phyloP scores from a whole-genome alignment of 2,329 filamentous ascomycete species.

The Sporothrix luriei region DNA sequence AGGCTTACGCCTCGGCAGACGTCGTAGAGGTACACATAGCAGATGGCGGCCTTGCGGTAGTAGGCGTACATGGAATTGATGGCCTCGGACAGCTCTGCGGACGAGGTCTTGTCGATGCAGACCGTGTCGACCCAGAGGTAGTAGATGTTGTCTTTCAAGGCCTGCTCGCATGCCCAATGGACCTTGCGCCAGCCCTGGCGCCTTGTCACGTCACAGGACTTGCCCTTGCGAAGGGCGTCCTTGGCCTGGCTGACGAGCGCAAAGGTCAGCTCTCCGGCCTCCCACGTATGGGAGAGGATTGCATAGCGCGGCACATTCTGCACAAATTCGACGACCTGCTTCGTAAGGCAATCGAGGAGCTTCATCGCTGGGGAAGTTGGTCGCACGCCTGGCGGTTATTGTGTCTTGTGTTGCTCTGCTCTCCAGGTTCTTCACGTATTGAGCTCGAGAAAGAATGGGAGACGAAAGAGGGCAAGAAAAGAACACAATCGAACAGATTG shows the following conservation, averaged over 20 bases:
- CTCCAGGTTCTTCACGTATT: neutral
- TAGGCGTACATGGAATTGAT: conserved; percentile 37
- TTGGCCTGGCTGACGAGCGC: neutral
- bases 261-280: conserved; percentile 25
- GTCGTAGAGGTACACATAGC: conserved; percentile 33
- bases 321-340: conserved; percentile 34
- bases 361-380: conserved; percentile 30
- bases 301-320: conserved; percentile 31
- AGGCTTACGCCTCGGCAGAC: neutral
- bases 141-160: neutral
- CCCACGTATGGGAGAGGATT: conserved; percentile 38
- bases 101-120: conserved; percentile 36
- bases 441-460: neutral
- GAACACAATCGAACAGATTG: neutral
- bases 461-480: neutral
- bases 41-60: conserved; percentile 31
- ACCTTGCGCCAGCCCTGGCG: conserved; percentile 30
- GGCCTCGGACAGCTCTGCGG: conserved; percentile 34
- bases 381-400: neutral
- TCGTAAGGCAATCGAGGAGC: conserved; percentile 35
- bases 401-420: neutral
- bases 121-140: conserved; percentile 37
- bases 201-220: neutral
- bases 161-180: neutral
- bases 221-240: conserved; percentile 4